Base-by-base conservation (phyloP, 352 stramenopile genomes). In the Pythium pectinolyticum region DNA sequence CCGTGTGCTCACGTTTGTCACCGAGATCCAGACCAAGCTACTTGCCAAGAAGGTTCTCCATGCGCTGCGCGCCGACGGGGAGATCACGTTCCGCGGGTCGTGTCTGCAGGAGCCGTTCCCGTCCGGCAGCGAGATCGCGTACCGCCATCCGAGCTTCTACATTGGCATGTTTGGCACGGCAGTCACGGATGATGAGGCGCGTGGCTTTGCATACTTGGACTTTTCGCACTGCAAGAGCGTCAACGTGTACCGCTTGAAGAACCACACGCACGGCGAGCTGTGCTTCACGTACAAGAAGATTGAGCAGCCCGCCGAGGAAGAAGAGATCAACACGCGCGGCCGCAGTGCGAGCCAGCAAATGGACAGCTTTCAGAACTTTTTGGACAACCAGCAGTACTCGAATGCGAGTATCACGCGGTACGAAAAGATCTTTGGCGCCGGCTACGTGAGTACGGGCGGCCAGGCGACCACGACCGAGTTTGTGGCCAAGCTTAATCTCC, bases 91-190 rank as follows among this genome's bases (percentile, higher is more conserved):
- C 55, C 70, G 70, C 35, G 70, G 76, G 30, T 78, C 73, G 40
- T 75, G 73, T 52, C 61, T 80, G n/a, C 66, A 64, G 7, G 56
- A 73, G 50, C 72, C 70, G 3, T 70, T 81, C 46, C 66, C 75
- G 20, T 65, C 62, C 2, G 62, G 59, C 20, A 46, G 54, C 15
- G 52, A 61, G n/a, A 56, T 56, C 41, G 30, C 54, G 35, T 80
- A 78, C 54, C 70, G 66, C 54, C 69, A 78, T 48, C 70, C 69
- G 46, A 77, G 73, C 51, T 78, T 80, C 43, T 80, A 80, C 57
- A 60, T 75, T 34, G 64, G 63, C 24, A 37, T 66, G 15, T 78
- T 80, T 52, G 63, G 65, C n/a, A 67, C 69, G 25, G 50, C 57
- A 3, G 45, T 74, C 19, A 59, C 69, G 12, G 69, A 77, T n/a